Base-by-base conservation (phyloP, 202 grass and related monocot genomes). In the Musa balbisiana region DNA sequence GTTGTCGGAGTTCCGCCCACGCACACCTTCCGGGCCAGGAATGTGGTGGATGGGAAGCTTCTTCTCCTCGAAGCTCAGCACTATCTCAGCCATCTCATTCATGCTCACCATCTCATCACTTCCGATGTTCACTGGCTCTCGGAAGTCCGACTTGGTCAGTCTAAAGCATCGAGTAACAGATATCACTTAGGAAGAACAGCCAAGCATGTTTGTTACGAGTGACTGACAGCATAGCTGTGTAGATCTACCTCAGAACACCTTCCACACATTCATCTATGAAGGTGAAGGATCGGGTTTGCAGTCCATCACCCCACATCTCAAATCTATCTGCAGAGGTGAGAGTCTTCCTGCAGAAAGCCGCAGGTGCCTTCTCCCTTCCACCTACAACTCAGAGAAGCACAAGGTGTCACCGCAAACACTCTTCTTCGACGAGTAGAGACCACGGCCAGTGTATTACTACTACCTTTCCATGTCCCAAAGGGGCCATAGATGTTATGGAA, bases 401-500 rank as follows among this genome's bases (percentile, higher is more conserved):
- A 4, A 60, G 56, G n/a, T n/a, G 56, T n/a, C 5, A 20, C 56
- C 56, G 10, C n/a, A 16, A 60, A 60, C 16, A 19, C 33, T 43
- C 33, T 0, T 43, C 4, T 43, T 5, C 33, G 33, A 43, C 8
- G 4, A 43, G 33, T 43, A 8, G 29, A 33, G 29, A 33, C 29
- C 29, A 33, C 29, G 4, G 29, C 29, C 33, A 52, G 67, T 73
- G 49, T 12, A 13, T 15, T 33, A 1, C 17, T 10, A 17, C 3
- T 80, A 93, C 94, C 91, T 87, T 98, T 98, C 94, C 94, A 98
- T 86, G 90, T 98, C 59, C 90, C 94, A 15, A 93, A 98, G 63
- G 94, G 94, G 49, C 94, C 94, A 79, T 97, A 97, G 33, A 97
- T 97, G 77, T 98, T 98, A 64, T 98, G 94, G 80, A 98, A 98